Evolutionary conservation across 2,329 filamentous ascomycete genomes (phyloP), one percentile per base, ranked within the genome.

Genomic region (Mycosphaerelloides madeirae): DNA sequence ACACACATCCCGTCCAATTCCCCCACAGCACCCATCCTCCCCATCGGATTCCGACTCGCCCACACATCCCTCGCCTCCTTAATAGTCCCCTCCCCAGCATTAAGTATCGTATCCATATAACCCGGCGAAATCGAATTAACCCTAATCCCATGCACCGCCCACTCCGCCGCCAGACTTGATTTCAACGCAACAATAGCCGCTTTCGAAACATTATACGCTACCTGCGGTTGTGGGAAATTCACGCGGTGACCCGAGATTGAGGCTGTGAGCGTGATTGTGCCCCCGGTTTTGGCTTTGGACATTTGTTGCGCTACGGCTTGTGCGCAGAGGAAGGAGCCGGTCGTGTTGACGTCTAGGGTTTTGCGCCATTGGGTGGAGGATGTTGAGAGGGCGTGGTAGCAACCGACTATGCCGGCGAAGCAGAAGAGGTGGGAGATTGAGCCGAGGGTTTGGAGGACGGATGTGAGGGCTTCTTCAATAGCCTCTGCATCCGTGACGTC

Each of bases 41-140:
- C 65, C 61, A 65, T 66, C 14, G 65, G 65, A 50, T 67, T 68
- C 31, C 63, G 49, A 6, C 39, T 52, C 14, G 57, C 56, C 65
- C 65, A 68, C 2, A 45, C 55, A 19, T 52, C 49, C 35, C 65
- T 51, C 46, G 63, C 62, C 34, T 63, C 53, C n/a, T 55, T 55
- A 25, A 68, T 54, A 20, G 54, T 58, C 1, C 65, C 65, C 1
- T 55, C 59, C 1, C 65, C 65, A 16, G 63, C 65, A 57, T 87
- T 89, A 37, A 89, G 65, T 11, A 86, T 77, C 0, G 84, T 87
- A 56, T 87, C 84, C 80, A 88, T 87, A 55, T 89, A 89, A 0
- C 85, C 85, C 0, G 85, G 85, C 31, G 75, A 80, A 34, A 90
- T 73, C 14, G 73, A 78, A 55, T 90, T 89, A 4, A 85, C 80